Percentiles rank a stretch among this genome's conserved stretches.
Evolutionary conservation across 176 grass and related monocot genomes (phyloP).

Genomic region (Carex myosuroides): DNA sequence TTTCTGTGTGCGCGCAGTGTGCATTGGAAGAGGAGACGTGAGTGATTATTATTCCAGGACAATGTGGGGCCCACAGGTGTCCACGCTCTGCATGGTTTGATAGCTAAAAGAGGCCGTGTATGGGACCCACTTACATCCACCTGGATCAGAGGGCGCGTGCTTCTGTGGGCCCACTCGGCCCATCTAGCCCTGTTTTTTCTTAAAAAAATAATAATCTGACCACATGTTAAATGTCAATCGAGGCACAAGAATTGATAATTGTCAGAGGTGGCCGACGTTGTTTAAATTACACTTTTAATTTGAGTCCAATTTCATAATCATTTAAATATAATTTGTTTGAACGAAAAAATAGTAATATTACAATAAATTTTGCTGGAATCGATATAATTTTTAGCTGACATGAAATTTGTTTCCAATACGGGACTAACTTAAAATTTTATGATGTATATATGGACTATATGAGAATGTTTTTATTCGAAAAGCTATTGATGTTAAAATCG

Average conservation of each 20-base stretch:
- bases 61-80: not conserved
- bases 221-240: not conserved
- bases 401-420: not conserved
- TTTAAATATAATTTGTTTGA: not conserved
- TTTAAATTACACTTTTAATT: too few species aligned
- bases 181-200: not conserved
- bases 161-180: not conserved
- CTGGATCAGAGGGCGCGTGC: not conserved
- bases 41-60: not conserved
- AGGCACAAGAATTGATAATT: not conserved
- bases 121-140: slow-evolving; percentile 14
- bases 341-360: not conserved
- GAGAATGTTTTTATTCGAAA: not conserved
- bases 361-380: not conserved
- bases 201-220: not conserved
- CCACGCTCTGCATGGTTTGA: slow-evolving; percentile 12
- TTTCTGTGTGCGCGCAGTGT: not conserved
- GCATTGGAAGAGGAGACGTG: not conserved
- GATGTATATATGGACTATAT: too few species aligned
- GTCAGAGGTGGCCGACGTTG: too few species aligned
- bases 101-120: not conserved
- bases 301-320: not conserved
- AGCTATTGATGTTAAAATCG: not conserved
- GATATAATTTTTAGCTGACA: not conserved
- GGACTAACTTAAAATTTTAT: too few species aligned